Percentiles rank a stretch among this genome's conserved stretches.
These are phyloP conservation scores for Letharia lupina DNA, from an alignment of 495 filamentous ascomycete genomes.

Conservation along the genomic window DNA sequence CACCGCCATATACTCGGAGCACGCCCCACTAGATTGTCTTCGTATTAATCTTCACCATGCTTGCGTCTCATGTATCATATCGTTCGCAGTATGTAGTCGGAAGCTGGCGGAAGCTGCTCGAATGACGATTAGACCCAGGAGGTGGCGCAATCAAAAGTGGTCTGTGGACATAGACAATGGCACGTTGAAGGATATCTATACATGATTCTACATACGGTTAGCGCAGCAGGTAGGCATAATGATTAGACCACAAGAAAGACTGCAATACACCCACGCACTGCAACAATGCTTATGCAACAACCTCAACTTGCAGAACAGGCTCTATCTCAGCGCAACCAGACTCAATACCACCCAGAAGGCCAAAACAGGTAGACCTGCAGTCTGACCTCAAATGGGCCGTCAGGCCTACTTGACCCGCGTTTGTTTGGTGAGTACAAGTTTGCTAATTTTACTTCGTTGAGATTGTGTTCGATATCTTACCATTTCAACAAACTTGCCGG, in stretches of 20 bases:
- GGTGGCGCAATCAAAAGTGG: neutral
- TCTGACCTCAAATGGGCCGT: constrained; percentile 37
- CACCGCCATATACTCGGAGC: too few species aligned
- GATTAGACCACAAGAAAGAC: neutral
- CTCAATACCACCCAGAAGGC: neutral
- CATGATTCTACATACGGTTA: neutral
- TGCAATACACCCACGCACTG: neutral
- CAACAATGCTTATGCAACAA: neutral
- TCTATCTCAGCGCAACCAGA: neutral
- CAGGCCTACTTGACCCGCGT: constrained; percentile 44
- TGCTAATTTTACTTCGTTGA: neutral
- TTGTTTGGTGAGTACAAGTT: constrained; percentile 42
- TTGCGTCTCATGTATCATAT: neutral
- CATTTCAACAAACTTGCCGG: neutral
- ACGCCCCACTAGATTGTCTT: neutral
- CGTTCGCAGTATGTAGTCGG: neutral
- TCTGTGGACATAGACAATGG: neutral
- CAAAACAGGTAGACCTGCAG: too few species aligned
- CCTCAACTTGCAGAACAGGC: neutral
- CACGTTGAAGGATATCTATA: too few species aligned
- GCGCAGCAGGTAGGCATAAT: neutral
- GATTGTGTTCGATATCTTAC: too few species aligned
- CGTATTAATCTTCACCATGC: neutral
- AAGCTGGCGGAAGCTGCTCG: neutral
- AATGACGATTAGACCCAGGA: neutral